Conservation (phyloP, 1,139 yeast genomes). For the Magnusiomyces ingens region DNA sequence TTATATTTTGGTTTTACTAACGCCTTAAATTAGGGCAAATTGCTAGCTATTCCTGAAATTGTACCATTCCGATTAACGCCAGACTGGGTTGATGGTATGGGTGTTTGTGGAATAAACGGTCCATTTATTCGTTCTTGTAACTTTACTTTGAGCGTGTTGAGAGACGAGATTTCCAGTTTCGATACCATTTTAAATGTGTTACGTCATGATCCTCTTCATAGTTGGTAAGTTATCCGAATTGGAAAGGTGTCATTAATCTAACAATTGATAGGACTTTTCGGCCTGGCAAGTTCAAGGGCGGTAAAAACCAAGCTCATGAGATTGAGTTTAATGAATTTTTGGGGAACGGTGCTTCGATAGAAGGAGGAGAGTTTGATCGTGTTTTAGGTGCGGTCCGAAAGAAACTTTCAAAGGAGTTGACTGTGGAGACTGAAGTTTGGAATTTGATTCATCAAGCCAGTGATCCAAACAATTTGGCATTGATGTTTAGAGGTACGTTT, state of each 20-base stretch:
- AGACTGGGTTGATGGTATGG: slow-evolving; percentile 90
- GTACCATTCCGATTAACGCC: slow-evolving; percentile 90
- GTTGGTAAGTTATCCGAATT: slow-evolving; percentile 55
- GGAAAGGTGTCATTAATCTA: neutral
- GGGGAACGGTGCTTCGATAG: slow-evolving; percentile 30
- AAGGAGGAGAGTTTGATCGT: slow-evolving; percentile 69
- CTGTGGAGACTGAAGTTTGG: slow-evolving; percentile 77
- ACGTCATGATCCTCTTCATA: slow-evolving; percentile 85
- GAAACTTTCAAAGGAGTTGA: slow-evolving; percentile 66
- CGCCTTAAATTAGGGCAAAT: slow-evolving; percentile 54
- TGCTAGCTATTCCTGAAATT: slow-evolving; percentile 80
- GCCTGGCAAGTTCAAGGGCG: slow-evolving; percentile 39
- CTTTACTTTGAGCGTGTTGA: slow-evolving; percentile 59
- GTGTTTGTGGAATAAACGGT: slow-evolving; percentile 75
- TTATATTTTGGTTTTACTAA: neutral
- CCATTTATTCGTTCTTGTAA: slow-evolving; percentile 67
- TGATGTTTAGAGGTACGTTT: slow-evolving; percentile 81
- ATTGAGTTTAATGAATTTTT: slow-evolving; percentile 16
- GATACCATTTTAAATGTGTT: slow-evolving; percentile 78
- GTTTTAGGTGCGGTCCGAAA: slow-evolving; percentile 69
- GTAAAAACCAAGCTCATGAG: slow-evolving; percentile 41
- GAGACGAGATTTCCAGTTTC: slow-evolving; percentile 62
- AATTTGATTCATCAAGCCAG: slow-evolving; percentile 76
- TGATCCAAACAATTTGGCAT: slow-evolving; percentile 57
- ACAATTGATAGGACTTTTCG: slow-evolving; percentile 26